Evolutionary conservation across 108 stramenopile species (phyloP).

Genomic region (Fragilaria radians): DNA sequence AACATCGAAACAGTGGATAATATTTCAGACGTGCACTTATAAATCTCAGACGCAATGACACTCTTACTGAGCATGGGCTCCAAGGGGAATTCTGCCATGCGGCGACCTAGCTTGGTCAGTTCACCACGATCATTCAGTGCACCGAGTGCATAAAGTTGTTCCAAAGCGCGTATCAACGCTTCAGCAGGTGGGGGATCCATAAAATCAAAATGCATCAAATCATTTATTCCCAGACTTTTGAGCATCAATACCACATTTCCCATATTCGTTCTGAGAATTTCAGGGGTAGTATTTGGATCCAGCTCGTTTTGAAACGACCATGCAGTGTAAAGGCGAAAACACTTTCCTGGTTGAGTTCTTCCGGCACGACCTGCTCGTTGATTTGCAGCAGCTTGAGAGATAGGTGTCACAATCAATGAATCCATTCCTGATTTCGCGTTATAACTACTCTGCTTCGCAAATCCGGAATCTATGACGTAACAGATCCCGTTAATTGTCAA

Average conservation of each 20-base stretch:
- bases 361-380: slow-evolving; percentile 93
- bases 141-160: slow-evolving; percentile 98
- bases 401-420: slow-evolving; percentile 93
- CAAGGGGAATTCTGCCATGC: slow-evolving; percentile 99
- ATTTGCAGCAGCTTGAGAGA: slow-evolving; percentile 94
- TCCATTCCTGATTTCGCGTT: slow-evolving; percentile 97
- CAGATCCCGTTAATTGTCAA: slow-evolving; percentile 98
- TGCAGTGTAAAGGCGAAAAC: slow-evolving; percentile 98
- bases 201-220: slow-evolving; percentile 97
- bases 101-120: slow-evolving; percentile 95
- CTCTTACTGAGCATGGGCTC: slow-evolving; percentile 98
- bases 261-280: slow-evolving; percentile 98
- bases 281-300: slow-evolving; percentile 95
- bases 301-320: slow-evolving; percentile 98
- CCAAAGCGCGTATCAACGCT: slow-evolving; percentile 91
- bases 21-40: slow-evolving; percentile 88
- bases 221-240: slow-evolving; percentile 97
- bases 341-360: slow-evolving; percentile 97
- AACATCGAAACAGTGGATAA: slow-evolving; percentile 95
- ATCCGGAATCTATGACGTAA: slow-evolving; percentile 98
- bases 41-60: slow-evolving; percentile 93
- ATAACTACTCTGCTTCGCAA: slow-evolving; percentile 96
- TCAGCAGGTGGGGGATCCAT: slow-evolving; percentile 97
- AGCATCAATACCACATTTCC: slow-evolving; percentile 98
- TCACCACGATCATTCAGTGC: slow-evolving; percentile 97